Base-by-base conservation (phyloP, 2,329 filamentous ascomycete genomes). In the Fusarium albosuccineum region DNA sequence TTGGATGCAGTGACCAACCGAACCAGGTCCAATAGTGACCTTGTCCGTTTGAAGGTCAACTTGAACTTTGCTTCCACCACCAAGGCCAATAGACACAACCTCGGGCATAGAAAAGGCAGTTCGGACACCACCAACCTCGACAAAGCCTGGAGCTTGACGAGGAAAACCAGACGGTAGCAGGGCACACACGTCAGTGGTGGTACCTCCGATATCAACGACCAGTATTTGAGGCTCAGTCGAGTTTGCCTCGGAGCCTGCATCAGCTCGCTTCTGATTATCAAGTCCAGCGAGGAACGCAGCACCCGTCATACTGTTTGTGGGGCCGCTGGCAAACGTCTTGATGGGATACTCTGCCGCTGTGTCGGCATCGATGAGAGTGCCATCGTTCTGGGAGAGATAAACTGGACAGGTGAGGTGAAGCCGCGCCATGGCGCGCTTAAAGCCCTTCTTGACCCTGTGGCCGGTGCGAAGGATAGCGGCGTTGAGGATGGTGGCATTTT, bases 191-290 rank as follows among this genome's bases (percentile, higher is more conserved):
- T 90, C 87, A 3, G 86, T 86, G 0, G 87, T 89, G 0, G 87
- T 89, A 14, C 87, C 87, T 8, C 87, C 87, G 29, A 89, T 82
- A 67, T 89, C 87, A 3, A 88, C 81, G 0, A 88, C 85, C 42
- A 88, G 67, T 1, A 81, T 49, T 37, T 80, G 78, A 2, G 77
- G 75, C 22, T 74, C 67, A 13, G 33, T 52, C 0, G 27, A 27
- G 2, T 63, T 49, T 11, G 45, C 34, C 27, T 48, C 29, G 14
- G 41, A 44, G 1, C 61, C 40, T 11, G 41, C 16, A 3, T 51
- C 44, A 9, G 48, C 45, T 36, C 27, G 26, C 9, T 29, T 57
- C 41, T 65, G 66, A 33, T 78, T 76, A 26, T 83, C 81, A 51
- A 83, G 75, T 0, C 82, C 81, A n/a, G 83, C 82, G 2, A 88